Conservation (phyloP, 2,329 filamentous ascomycete species). For the Colletotrichum higginsianum region DNA sequence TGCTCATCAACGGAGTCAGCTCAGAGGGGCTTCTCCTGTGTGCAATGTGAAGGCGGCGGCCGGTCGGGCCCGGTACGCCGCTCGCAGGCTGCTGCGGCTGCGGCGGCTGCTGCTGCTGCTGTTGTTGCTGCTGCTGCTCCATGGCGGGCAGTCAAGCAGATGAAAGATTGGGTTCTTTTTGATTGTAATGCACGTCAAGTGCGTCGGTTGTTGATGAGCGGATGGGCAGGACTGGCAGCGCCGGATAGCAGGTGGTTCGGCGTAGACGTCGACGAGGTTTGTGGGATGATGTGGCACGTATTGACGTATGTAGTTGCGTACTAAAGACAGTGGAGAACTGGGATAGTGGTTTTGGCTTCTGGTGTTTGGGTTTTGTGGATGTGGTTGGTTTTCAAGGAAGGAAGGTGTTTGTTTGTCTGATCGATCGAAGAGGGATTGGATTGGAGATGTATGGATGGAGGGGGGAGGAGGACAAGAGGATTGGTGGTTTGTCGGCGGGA, state of each 20-base stretch:
- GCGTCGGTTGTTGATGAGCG: constrained; percentile 45
- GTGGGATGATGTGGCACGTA: constrained; percentile 42
- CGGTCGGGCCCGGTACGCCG: constrained; percentile 80
- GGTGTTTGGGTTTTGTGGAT: constrained; percentile 36
- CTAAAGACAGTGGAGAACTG: constrained; percentile 44
- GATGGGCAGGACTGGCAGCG: constrained; percentile 25
- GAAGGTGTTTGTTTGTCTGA: constrained; percentile 37
- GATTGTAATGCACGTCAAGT: constrained; percentile 61
- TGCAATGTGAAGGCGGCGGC: constrained; percentile 95
- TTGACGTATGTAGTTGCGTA: constrained; percentile 42
- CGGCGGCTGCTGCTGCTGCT: constrained; percentile 64
- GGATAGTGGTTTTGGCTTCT: constrained; percentile 41
- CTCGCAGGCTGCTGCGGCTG: constrained; percentile 65
- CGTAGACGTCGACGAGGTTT: constrained; percentile 36
- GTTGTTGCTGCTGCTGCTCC: constrained; percentile 63
- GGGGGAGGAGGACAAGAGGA: constrained; percentile 22
- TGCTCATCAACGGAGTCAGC: constrained; percentile 97
- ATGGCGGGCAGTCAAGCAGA: constrained; percentile 65
- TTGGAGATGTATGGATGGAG: constrained; percentile 26
- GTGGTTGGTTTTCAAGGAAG: constrained; percentile 39
- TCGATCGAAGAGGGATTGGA: constrained; percentile 39
- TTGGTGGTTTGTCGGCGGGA: constrained; percentile 37
- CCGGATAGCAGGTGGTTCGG: constrained; percentile 39
- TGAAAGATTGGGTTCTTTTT: constrained; percentile 35
- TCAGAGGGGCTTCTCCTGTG: constrained; percentile 97